These are phyloP conservation scores for Debaryomyces fabryi DNA, from an alignment of 1,139 yeast species.

Conservation along the genomic window DNA sequence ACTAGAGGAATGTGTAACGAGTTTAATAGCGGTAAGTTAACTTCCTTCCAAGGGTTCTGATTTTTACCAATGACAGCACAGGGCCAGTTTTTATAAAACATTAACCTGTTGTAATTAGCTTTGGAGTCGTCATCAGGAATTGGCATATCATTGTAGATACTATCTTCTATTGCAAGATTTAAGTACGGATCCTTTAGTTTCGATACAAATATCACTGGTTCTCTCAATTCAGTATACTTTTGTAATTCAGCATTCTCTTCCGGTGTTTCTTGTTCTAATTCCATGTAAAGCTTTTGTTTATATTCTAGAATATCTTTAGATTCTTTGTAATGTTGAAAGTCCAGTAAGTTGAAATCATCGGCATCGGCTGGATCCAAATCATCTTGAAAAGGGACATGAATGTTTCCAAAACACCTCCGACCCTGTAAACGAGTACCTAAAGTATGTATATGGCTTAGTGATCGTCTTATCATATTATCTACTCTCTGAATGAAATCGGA, in stretches of 20 bases:
- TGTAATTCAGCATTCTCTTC: constrained; percentile 9
- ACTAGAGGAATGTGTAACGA: constrained; percentile 65
- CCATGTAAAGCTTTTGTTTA: neutral
- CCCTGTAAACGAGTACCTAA: neutral
- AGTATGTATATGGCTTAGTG: neutral
- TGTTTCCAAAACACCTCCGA: constrained; percentile 15
- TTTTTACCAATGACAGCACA: constrained; percentile 96
- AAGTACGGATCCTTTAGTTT: constrained; percentile 63
- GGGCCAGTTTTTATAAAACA: constrained; percentile 76
- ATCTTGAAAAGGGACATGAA: constrained; percentile 42
- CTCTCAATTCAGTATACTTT: constrained; percentile 19
- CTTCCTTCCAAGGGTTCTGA: constrained; percentile 93
- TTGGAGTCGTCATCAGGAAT: constrained; percentile 22
- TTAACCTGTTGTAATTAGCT: constrained; percentile 51
- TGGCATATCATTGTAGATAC: constrained; percentile 69
- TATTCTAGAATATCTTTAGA: constrained; percentile 26
- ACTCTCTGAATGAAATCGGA: neutral
- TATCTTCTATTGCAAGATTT: constrained; percentile 84
- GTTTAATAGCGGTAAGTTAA: constrained; percentile 62
- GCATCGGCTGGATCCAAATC: constrained; percentile 37
- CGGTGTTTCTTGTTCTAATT: neutral
- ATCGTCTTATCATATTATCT: neutral
- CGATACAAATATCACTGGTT: constrained; percentile 46
- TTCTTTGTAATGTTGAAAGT: constrained; percentile 44
- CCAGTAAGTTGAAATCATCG: constrained; percentile 43